Base-by-base conservation (phyloP, 257 asterid genomes). In the Paraleonurus japonicus region DNA sequence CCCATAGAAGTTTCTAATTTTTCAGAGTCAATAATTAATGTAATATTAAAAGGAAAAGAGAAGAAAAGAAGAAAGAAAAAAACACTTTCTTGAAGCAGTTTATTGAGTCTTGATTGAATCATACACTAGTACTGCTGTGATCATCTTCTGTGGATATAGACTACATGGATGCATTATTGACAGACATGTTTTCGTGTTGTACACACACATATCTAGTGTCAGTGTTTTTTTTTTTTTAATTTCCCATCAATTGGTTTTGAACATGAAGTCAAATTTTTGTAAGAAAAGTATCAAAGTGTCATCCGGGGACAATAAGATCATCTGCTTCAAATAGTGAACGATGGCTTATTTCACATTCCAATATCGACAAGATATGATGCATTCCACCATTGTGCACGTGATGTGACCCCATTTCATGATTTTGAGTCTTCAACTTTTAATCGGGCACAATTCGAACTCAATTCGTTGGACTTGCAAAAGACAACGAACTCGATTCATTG, bases 121-220 rank as follows among this genome's bases (percentile, higher is more conserved):
- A 55, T n/a, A 55, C n/a, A 32, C 41, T 33, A 55, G 24, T 61
- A 15, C 15, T 32, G 50, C 10, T 57, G 19, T 64, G 53, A 1
- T 66, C 19, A 7, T 61, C 55, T 65, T 64, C 61, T 74, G 77
- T 70, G 41, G 69, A 70, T 73, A 74, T 20, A 72, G 69, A 24
- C 23, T 37, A 37, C 41, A 32, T 63, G 61, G 35, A 41, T 50
- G 65, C 69, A 50, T 67, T 28, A 65, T 66, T 28, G 61, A 58
- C 53, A 67, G 53, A 23, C 3, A 13, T 3, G 27, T 71, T 65
- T 65, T 67, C 27, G 23, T 22, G 8, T 33, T 33, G 33, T 2
- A 6, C 1, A 0, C 41, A 33, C 41, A 33, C 41, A 8, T 2
- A 41, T 41, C 72, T 62, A 26, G 54, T 19, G 33, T 61, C 26